Percentiles rank a stretch among this genome's conserved stretches.
These are phyloP conservation scores for Sequoiadendron giganteum DNA, from an alignment of 75 land plant genomes.

Conservation along the genomic window DNA sequence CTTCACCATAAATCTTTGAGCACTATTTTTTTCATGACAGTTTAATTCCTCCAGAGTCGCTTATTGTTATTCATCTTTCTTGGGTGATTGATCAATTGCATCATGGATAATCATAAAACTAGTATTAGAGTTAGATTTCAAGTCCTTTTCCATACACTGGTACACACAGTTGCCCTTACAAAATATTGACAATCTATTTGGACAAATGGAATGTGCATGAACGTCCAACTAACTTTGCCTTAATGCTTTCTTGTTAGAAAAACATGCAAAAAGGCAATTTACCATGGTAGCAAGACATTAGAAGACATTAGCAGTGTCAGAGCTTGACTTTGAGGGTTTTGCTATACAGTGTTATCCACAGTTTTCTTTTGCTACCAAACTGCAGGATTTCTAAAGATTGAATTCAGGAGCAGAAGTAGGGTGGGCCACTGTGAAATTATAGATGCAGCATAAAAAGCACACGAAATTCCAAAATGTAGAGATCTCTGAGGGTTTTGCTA, in stretches of 20 bases:
- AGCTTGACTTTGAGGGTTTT: background rate
- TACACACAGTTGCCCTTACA: background rate
- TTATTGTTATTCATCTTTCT: background rate
- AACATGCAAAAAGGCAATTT: too few relatives aligned
- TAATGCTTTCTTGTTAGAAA: background rate
- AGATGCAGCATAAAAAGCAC: background rate
- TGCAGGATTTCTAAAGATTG: background rate
- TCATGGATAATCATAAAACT: background rate
- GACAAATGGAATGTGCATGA: background rate
- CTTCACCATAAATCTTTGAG: background rate
- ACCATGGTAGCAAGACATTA: background rate
- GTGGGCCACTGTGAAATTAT: background rate
- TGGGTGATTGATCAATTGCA: background rate
- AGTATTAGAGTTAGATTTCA: background rate
- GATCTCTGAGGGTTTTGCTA: background rate
- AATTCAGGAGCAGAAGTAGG: background rate
- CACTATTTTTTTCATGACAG: background rate
- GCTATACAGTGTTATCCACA: background rate
- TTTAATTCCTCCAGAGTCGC: background rate
- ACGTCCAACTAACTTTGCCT: background rate
- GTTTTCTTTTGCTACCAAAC: background rate
- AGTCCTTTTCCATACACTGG: background rate
- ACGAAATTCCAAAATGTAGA: background rate
- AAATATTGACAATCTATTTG: background rate
- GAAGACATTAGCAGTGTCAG: background rate